Base-by-base conservation (phyloP, 345 rosid genomes). In the Eucalyptus tenuipes region DNA sequence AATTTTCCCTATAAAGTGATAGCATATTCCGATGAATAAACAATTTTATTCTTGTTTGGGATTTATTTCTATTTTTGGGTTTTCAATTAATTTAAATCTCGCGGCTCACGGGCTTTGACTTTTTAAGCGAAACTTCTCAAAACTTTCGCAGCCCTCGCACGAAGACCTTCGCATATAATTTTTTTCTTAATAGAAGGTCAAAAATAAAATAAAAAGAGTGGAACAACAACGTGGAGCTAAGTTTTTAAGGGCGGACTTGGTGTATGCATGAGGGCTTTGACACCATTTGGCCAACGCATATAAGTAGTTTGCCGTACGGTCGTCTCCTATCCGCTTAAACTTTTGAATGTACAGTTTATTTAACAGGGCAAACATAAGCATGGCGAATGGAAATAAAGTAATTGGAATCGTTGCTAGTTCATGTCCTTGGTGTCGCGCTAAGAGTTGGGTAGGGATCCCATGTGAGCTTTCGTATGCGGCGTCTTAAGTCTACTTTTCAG, bases 401-500 rank as follows among this genome's bases (percentile, higher is more conserved):
- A 7, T 4, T 64, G 40, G 18, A n/a, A n/a, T 64, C 5, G 37
- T 64, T 64, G 75, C 20, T 2, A 64, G 18, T 64, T 64, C 37
- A 15, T 15, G 75, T n/a, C 33, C 75, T 64, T 64, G 75, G 20
- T 2, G 20, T 64, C 8, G 75, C 20, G 1, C 37, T 64, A 4
- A n/a, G 75, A 7, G 75, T 29, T 20, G 11, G 40, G 75, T n/a
- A 64, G 18, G 75, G 40, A 64, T 10, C 40, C 75, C 29, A 6
- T 2, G 13, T 0, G 27, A 75, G 82, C 14, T 71, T 71, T 20
- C 8, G 24, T 10, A 18, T 1, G 3, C 8, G 27, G 2, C 4
- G 4, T 7, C 10, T 20, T 40, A 40, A 64, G 37, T 64, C 2
- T 64, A n/a, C 75, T 64, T 64, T 64, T 40, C 17, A n/a, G 37